A percentile compares a stretch with the other conserved stretches of the same genome.
These are phyloP conservation scores for Penicillium verrucosum DNA, from an alignment of 2,329 filamentous ascomycete species.

Conservation along the genomic window DNA sequence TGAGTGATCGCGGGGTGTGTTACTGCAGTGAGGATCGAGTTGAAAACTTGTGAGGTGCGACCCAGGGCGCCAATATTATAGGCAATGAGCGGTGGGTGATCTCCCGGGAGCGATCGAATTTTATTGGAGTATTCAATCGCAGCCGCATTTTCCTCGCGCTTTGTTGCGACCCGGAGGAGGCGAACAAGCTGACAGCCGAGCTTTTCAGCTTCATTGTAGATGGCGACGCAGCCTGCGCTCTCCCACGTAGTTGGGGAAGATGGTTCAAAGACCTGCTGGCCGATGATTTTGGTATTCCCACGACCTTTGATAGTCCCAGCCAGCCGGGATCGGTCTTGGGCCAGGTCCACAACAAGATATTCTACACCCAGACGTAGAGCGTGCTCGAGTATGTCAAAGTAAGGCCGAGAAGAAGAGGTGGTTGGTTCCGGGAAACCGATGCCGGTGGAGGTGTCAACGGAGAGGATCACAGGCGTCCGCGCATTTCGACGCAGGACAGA, in stretches of 20 bases:
- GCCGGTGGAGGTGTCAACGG: slow-evolving; percentile 45
- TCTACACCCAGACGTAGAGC: slow-evolving; percentile 42
- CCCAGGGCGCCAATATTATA: slow-evolving; percentile 42
- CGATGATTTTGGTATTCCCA: slow-evolving; percentile 43
- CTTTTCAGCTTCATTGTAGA: slow-evolving; percentile 36
- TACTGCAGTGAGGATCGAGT: slow-evolving; percentile 41
- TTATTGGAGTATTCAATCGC: slow-evolving; percentile 39
- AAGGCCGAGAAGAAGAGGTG: slow-evolving; percentile 16
- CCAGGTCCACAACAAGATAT: slow-evolving; percentile 40
- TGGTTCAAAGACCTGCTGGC: slow-evolving; percentile 34
- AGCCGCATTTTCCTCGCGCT: slow-evolving; percentile 38
- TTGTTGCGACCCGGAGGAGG: slow-evolving; percentile 34
- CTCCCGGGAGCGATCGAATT: slow-evolving; percentile 31
- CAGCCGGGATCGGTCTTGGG: slow-evolving; percentile 29
- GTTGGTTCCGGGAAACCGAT: slow-evolving; percentile 11
- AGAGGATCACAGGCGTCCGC: slow-evolving; percentile 56
- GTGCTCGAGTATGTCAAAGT: slow-evolving; percentile 39
- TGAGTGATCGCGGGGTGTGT: slow-evolving; percentile 38
- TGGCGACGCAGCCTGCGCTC: slow-evolving; percentile 32
- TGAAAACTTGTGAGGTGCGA: slow-evolving; percentile 46
- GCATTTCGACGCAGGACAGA: slow-evolving; percentile 57
- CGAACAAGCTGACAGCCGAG: slow-evolving; percentile 41
- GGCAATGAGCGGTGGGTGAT: slow-evolving; percentile 37
- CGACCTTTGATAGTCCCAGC: slow-evolving; percentile 31
- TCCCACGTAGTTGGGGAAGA: slow-evolving; percentile 33